phyloP scores from a whole-genome alignment of 129 eudicot genomes.

The Flaveria brownii region DNA sequence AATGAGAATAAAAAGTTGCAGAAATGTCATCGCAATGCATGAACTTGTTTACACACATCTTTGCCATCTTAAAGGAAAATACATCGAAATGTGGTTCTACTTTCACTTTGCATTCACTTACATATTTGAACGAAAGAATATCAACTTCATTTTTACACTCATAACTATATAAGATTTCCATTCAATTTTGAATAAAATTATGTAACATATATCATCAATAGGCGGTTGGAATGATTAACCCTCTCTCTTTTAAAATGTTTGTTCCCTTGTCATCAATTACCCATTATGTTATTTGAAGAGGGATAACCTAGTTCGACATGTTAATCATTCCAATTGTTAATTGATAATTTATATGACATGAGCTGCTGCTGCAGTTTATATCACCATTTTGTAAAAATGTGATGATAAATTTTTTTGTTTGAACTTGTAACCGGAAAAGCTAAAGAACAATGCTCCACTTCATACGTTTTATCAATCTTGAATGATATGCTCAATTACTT shows the following conservation, averaged over 20 bases:
- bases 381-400: too few species aligned
- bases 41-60: neutral
- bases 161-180: neutral
- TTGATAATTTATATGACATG: neutral
- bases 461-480: neutral
- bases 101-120: neutral
- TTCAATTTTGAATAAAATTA: neutral
- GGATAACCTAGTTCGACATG: neutral
- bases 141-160: neutral
- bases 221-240: neutral
- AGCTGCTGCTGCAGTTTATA: too few species aligned
- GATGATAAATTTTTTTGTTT: too few species aligned
- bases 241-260: neutral
- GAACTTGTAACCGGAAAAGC: neutral
- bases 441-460: neutral
- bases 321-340: neutral
- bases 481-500: too few species aligned
- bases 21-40: neutral
- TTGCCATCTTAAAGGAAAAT: constrained; percentile 3
- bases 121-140: neutral
- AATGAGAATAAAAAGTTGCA: neutral
- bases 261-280: neutral
- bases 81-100: neutral
- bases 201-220: neutral
- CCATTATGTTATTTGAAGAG: neutral